These are phyloP conservation scores for Cercophora newfieldiana DNA, from an alignment of 495 filamentous ascomycete species.

Conservation along the genomic window DNA sequence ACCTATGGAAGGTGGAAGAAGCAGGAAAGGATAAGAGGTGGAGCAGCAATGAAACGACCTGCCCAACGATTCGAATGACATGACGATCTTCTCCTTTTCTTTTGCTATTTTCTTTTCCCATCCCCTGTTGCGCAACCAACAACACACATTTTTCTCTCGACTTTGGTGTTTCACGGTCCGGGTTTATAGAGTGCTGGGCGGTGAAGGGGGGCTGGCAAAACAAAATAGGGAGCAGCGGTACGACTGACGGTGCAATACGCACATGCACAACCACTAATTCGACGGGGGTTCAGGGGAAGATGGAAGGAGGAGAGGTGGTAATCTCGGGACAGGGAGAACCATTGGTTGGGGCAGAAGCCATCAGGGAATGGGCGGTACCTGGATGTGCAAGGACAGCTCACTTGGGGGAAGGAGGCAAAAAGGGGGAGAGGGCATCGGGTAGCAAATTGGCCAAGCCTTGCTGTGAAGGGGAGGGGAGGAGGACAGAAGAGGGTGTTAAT, in stretches of 20 bases:
- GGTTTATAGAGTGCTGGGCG: not conserved
- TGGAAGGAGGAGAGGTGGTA: too few relatives aligned
- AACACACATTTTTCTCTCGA: too few relatives aligned
- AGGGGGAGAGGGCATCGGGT: not conserved
- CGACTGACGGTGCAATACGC: not conserved
- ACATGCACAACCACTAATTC: not conserved
- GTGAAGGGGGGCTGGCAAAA: not conserved
- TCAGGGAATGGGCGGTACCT: too few relatives aligned
- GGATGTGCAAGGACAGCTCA: too few relatives aligned
- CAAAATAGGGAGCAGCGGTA: not conserved
- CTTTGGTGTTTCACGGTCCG: not conserved
- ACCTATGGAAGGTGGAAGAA: not conserved
- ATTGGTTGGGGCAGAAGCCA: too few relatives aligned
- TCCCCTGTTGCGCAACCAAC: too few relatives aligned
- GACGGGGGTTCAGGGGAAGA: not conserved
- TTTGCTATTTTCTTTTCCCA: not conserved
- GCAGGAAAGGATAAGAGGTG: not conserved
- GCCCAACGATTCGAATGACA: too few relatives aligned
- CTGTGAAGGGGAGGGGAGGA: too few relatives aligned
- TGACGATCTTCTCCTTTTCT: not conserved
- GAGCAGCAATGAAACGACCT: too few relatives aligned
- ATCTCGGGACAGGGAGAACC: not conserved
- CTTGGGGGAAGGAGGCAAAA: too few relatives aligned
- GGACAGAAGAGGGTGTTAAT: too few relatives aligned
- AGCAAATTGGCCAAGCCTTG: too few relatives aligned